These are phyloP conservation scores for Backusella australiensis DNA, from an alignment of 192 early-diverging fungal genomes.

Conservation along the genomic window DNA sequence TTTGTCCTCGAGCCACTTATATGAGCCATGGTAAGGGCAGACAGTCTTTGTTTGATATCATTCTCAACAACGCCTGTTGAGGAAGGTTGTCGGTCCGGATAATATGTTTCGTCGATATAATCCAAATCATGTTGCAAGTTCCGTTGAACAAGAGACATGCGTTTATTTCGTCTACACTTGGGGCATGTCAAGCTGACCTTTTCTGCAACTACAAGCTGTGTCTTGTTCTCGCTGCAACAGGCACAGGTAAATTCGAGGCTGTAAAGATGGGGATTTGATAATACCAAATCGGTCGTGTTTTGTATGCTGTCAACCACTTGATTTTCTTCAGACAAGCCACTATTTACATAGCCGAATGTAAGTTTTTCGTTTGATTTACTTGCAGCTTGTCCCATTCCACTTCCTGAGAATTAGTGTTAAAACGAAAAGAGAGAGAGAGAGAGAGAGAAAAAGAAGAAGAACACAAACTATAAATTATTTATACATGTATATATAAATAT, in stretches of 20 bases:
- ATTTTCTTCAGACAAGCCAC: neutral
- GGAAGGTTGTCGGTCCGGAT: neutral
- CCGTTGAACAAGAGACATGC: conserved; percentile 17
- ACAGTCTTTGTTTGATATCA: conserved; percentile 11
- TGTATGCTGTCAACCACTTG: neutral
- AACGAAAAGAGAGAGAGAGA: neutral
- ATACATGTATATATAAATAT: neutral
- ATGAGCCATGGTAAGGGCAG: conserved; percentile 16
- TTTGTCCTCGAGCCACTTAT: neutral
- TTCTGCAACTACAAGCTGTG: neutral
- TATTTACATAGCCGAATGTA: conserved; percentile 22
- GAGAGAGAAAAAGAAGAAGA: neutral
- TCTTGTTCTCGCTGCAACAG: neutral
- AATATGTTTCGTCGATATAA: conserved; percentile 38
- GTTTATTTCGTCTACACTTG: conserved; percentile 12
- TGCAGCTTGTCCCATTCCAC: conserved; percentile 12
- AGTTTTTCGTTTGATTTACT: conserved; percentile 17
- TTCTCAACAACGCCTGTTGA: neutral
- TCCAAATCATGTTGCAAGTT: conserved; percentile 24
- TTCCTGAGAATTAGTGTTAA: neutral
- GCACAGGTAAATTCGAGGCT: conserved; percentile 15
- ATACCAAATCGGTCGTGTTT: conserved; percentile 6
- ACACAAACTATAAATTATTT: neutral
- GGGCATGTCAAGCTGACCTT: neutral
- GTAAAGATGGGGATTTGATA: conserved; percentile 19